phyloP scores from a whole-genome alignment of 257 asterid species.

The Scutellaria minor region DNA sequence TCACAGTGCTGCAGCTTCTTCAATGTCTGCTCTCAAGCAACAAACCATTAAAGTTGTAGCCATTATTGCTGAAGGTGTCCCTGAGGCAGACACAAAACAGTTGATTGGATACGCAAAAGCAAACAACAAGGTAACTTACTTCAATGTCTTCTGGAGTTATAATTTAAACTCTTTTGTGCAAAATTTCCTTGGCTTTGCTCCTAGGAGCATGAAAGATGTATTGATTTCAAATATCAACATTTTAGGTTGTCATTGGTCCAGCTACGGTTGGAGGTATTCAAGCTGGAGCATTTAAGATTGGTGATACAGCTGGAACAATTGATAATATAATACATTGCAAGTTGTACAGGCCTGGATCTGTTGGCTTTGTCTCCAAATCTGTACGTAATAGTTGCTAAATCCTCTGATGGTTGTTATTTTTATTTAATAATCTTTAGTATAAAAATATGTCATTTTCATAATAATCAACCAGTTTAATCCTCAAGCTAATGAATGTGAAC shows the following conservation, averaged over 20 bases:
- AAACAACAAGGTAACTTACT: slow-evolving; percentile 81
- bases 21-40: slow-evolving; percentile 96
- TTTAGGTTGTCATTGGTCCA: slow-evolving; percentile 93
- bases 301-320: slow-evolving; percentile 98
- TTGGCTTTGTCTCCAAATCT: slow-evolving; percentile 98
- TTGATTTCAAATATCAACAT: slow-evolving; percentile 19
- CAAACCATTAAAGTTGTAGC: slow-evolving; percentile 95
- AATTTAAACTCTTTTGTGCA: slow-evolving; percentile 23
- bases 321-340: slow-evolving; percentile 95
- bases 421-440: slow-evolving; percentile 8
- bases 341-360: slow-evolving; percentile 96
- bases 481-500: neutral
- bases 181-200: neutral
- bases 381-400: slow-evolving; percentile 50
- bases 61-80: slow-evolving; percentile 99
- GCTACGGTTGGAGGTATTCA: slow-evolving; percentile 99
- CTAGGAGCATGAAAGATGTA: slow-evolving; percentile 15
- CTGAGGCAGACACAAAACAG: slow-evolving; percentile 92
- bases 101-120: slow-evolving; percentile 96
- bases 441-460: slow-evolving; percentile 1
- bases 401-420: slow-evolving; percentile 3
- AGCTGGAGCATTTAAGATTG: slow-evolving; percentile 99
- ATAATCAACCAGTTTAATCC: neutral
- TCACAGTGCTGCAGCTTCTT: slow-evolving; percentile 98
- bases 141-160: slow-evolving; percentile 28